Evolutionary conservation across 176 grass and related monocot species (phyloP).

Genomic region (Oryza brachyantha): DNA sequence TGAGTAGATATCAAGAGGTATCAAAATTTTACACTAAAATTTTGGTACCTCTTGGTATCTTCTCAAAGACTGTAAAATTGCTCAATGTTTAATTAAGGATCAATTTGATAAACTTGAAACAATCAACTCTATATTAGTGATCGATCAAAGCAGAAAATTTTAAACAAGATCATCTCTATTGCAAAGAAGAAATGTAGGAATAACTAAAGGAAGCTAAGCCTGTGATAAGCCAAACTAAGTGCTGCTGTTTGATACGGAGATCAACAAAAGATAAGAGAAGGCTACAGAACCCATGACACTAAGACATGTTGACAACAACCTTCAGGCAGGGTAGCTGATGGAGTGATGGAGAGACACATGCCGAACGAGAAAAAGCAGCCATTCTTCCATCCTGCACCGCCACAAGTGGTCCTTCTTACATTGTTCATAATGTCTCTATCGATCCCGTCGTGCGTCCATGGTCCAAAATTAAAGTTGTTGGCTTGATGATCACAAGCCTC

Average conservation of each 20-base stretch:
- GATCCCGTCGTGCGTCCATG: background rate
- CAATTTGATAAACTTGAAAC: background rate
- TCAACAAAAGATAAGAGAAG: background rate
- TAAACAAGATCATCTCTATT: background rate
- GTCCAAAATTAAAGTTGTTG: background rate
- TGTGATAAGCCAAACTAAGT: background rate
- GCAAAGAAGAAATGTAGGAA: background rate
- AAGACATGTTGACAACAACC: background rate
- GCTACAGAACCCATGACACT: conserved; percentile 5
- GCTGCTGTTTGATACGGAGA: conserved; percentile 13
- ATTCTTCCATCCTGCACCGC: conserved; percentile 15
- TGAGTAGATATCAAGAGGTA: too few relatives aligned
- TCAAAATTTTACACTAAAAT: too few relatives aligned
- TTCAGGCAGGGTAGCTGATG: background rate
- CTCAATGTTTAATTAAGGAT: background rate
- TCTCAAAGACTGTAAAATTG: too few relatives aligned
- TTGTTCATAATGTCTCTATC: background rate
- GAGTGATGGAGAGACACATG: conserved; percentile 9
- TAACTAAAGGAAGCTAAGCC: background rate
- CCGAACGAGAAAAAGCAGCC: conserved; percentile 26
- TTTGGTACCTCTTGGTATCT: too few relatives aligned
- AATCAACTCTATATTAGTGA: background rate
- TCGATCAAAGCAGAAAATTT: background rate
- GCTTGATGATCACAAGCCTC: background rate
- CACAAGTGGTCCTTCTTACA: background rate